phyloP scores from a whole-genome alignment of 2,329 filamentous ascomycete genomes.

The Diaporthe sp. region DNA sequence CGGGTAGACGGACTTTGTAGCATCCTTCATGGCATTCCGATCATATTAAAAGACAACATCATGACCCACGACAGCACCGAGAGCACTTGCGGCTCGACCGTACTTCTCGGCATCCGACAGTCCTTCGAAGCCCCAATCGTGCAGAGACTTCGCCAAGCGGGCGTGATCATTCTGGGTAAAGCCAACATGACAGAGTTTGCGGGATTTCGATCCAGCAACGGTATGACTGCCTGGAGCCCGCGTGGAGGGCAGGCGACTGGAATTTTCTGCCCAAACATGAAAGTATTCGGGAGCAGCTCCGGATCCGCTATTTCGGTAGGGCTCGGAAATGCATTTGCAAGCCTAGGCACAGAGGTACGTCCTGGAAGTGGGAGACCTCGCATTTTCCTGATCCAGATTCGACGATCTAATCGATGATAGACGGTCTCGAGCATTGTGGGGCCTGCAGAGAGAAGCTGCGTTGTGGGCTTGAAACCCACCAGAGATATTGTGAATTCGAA shows the following conservation, averaged over 20 bases:
- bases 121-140: slow-evolving; percentile 71
- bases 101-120: slow-evolving; percentile 70
- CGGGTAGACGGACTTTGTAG: neutral
- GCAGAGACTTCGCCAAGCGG: slow-evolving; percentile 60
- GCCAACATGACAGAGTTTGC: slow-evolving; percentile 76
- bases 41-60: slow-evolving; percentile 78
- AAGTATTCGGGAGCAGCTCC: slow-evolving; percentile 72
- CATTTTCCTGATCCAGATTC: neutral
- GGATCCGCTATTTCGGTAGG: slow-evolving; percentile 72
- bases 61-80: slow-evolving; percentile 74
- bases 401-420: neutral
- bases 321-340: slow-evolving; percentile 70
- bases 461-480: slow-evolving; percentile 76
- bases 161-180: slow-evolving; percentile 66
- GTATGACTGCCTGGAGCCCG: slow-evolving; percentile 74
- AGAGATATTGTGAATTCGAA: slow-evolving; percentile 71
- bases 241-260: slow-evolving; percentile 72
- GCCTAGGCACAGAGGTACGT: slow-evolving; percentile 68
- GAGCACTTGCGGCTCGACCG: slow-evolving; percentile 74
- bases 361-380: neutral
- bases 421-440: slow-evolving; percentile 61
- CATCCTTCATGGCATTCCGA: slow-evolving; percentile 73
- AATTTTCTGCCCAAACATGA: slow-evolving; percentile 72
- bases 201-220: slow-evolving; percentile 71
- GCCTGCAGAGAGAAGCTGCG: slow-evolving; percentile 67